Percentiles rank a stretch among this genome's conserved stretches.
Evolutionary conservation across 176 grass and related monocot genomes (phyloP).

Genomic region (Musa schizocarpa): DNA sequence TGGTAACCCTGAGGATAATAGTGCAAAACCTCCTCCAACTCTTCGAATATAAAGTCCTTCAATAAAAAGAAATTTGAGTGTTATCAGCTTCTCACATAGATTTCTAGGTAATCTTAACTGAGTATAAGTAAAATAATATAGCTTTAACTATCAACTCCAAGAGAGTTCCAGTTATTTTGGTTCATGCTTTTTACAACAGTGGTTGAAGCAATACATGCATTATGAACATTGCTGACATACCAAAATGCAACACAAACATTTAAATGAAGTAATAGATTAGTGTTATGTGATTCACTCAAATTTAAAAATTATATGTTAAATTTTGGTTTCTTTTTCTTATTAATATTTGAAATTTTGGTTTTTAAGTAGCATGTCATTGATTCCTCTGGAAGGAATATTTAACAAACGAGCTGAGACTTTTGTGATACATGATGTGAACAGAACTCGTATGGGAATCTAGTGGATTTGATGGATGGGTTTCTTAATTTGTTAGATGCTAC

Average conservation of each 20-base stretch:
- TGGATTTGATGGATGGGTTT: background rate
- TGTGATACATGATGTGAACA: no score
- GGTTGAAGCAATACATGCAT: no score
- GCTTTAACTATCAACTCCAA: background rate
- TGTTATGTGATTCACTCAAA: no score
- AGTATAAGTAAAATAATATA: background rate
- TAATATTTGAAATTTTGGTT: background rate
- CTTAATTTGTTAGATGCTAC: background rate
- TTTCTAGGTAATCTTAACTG: background rate
- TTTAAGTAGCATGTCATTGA: background rate
- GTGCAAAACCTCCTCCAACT: conserved; percentile 53
- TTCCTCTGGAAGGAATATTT: background rate
- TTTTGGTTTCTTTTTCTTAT: no score
- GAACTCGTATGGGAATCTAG: background rate
- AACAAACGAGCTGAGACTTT: no score
- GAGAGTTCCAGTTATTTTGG: background rate
- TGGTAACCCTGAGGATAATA: conserved; percentile 97
- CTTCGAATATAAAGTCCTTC: conserved; percentile 88
- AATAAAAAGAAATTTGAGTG: conserved; percentile 9
- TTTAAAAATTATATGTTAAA: no score
- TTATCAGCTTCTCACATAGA: background rate
- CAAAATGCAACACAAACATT: no score
- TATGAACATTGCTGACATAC: no score
- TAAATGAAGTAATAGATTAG: no score
- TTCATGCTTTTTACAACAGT: background rate